A percentile compares a stretch with the other conserved stretches of the same genome.
These are phyloP conservation scores for Aspergillus thermomutatus DNA, from an alignment of 2,329 filamentous ascomycete genomes.

Conservation along the genomic window DNA sequence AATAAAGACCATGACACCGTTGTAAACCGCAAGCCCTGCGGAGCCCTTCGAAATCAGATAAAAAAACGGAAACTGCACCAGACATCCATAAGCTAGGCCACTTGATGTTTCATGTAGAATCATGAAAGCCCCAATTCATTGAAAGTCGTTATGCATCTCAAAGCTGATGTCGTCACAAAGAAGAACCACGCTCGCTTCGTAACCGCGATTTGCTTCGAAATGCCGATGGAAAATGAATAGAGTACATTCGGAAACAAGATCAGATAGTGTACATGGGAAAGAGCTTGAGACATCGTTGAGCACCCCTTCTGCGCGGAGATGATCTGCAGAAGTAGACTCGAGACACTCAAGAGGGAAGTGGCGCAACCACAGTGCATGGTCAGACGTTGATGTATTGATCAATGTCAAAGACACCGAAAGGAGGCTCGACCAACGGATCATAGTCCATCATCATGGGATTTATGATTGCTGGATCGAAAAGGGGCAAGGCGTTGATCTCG, in stretches of 20 bases:
- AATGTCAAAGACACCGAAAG: background rate
- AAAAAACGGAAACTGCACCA: background rate
- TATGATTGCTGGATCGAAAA: background rate
- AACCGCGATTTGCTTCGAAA: background rate
- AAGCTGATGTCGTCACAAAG: background rate
- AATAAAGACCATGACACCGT: background rate
- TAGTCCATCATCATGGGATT: background rate
- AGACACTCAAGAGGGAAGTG: background rate
- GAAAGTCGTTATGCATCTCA: background rate
- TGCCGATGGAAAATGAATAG: background rate
- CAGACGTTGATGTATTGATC: background rate
- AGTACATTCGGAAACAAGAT: slow-evolving; percentile 13
- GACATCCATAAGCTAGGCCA: background rate
- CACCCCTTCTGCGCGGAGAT: background rate
- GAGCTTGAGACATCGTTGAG: background rate
- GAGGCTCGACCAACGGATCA: background rate
- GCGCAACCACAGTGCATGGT: background rate
- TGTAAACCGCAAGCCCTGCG: background rate
- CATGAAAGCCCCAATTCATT: background rate
- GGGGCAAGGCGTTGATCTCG: background rate
- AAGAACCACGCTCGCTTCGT: background rate
- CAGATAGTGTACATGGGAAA: background rate
- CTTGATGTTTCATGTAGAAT: background rate
- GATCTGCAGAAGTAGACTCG: background rate
- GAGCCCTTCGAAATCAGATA: background rate